Percentiles rank a stretch among this genome's conserved stretches.
Evolutionary conservation across 192 early-diverging fungal species (phyloP).

Genomic region (Physocladia obscura): DNA sequence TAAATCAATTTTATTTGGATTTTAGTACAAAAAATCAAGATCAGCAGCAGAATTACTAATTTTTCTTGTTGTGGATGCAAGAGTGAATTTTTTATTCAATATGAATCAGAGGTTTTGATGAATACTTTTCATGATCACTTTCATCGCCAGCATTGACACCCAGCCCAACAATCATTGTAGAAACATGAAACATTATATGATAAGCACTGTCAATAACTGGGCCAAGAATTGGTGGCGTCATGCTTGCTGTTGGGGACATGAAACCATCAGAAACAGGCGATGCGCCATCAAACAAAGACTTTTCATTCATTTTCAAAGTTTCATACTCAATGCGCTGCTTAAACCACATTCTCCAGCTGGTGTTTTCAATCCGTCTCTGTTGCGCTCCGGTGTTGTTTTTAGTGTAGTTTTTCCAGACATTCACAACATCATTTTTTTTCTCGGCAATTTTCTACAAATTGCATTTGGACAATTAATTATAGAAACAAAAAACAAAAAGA

Average conservation of each 20-base stretch:
- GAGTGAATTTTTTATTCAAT: background rate
- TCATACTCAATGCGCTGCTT: constrained; percentile 39
- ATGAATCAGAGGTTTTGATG: background rate
- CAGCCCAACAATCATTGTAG: too few relatives aligned
- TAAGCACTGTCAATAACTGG: background rate
- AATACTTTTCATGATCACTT: background rate
- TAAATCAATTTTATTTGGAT: too few relatives aligned
- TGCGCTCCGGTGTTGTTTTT: constrained; percentile 34
- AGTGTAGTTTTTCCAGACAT: constrained; percentile 50
- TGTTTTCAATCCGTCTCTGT: constrained; percentile 43
- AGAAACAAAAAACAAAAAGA: background rate
- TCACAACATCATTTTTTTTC: constrained; percentile 40
- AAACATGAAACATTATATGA: background rate
- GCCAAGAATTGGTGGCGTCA: background rate
- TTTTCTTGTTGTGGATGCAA: background rate
- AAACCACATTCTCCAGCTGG: constrained; percentile 51
- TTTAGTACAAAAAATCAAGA: too few relatives aligned
- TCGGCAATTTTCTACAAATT: constrained; percentile 38
- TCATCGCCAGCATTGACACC: background rate
- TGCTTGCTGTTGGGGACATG: background rate
- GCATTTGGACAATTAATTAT: background rate
- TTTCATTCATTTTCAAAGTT: background rate
- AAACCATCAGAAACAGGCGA: background rate
- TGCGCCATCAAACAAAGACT: too few relatives aligned
- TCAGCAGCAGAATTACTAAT: too few relatives aligned